Percentiles rank a stretch among this genome's conserved stretches.
These are phyloP conservation scores for Metschnikowia continentalis DNA, from an alignment of 805 yeast species.

Conservation along the genomic window DNA sequence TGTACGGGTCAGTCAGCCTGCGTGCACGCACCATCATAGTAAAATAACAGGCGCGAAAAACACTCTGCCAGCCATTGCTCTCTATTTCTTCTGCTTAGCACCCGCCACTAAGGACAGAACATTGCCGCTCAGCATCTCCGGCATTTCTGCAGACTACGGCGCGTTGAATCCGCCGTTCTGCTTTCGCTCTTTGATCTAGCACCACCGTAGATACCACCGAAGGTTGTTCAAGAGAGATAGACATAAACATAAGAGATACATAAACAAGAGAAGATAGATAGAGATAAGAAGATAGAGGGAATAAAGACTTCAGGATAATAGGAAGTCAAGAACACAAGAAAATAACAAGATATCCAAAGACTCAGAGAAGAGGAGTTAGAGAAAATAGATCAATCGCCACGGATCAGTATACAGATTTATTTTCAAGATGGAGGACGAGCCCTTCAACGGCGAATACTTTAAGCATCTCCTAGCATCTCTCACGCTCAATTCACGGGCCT, in stretches of 20 bases:
- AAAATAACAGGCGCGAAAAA: background rate
- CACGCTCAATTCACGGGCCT: slow-evolving; percentile 35
- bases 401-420: too few relatives aligned
- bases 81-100: slow-evolving; percentile 2
- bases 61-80: background rate
- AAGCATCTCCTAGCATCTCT: slow-evolving; percentile 30
- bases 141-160: background rate
- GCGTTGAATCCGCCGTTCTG: background rate
- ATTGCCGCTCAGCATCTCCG: background rate
- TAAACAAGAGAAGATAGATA: background rate
- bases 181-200: background rate
- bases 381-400: background rate
- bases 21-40: background rate
- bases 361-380: background rate
- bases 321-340: background rate
- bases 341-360: background rate
- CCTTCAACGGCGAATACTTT: slow-evolving; percentile 25
- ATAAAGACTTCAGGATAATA: background rate
- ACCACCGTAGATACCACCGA: background rate
- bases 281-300: background rate
- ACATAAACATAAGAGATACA: background rate
- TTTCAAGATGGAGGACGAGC: slow-evolving; percentile 17
- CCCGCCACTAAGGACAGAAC: slow-evolving; percentile 1
- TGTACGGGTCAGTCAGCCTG: background rate
- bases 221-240: background rate